phyloP scores from a whole-genome alignment of 2,329 filamentous ascomycete species.

The Trichophyton mentagrophytes region DNA sequence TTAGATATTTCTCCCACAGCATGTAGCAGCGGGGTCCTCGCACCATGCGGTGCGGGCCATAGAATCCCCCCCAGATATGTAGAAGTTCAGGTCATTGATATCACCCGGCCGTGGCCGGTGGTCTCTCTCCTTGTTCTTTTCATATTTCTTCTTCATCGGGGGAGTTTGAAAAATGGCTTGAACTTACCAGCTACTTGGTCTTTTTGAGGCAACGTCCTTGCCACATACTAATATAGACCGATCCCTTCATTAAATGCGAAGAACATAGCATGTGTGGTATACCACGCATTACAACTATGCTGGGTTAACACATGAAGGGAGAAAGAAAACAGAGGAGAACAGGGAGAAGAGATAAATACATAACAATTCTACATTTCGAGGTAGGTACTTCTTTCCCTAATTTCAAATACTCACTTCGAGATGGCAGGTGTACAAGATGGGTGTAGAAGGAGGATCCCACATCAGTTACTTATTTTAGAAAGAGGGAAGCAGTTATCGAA shows the following conservation, averaged over 20 bases:
- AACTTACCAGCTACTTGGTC: neutral
- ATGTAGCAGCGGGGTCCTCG: no score
- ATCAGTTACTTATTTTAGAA: no score
- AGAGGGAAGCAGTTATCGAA: no score
- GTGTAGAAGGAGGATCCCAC: neutral
- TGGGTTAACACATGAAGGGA: neutral
- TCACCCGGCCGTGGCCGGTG: no score
- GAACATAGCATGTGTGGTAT: neutral
- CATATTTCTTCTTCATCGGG: neutral
- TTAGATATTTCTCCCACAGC: no score
- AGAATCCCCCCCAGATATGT: neutral
- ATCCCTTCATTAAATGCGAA: neutral
- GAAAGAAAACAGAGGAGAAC: neutral
- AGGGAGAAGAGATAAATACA: neutral
- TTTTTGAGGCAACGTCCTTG: neutral
- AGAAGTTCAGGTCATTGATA: no score
- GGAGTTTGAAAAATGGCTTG: neutral
- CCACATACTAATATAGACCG: neutral
- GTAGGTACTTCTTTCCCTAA: neutral
- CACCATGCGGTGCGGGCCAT: no score
- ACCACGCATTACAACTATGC: neutral
- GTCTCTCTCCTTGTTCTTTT: neutral
- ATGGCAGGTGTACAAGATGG: neutral
- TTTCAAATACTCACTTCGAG: neutral
- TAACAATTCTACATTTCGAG: neutral